Conservation (phyloP, 2,329 filamentous ascomycete species). For the Cercospora sp. region DNA sequence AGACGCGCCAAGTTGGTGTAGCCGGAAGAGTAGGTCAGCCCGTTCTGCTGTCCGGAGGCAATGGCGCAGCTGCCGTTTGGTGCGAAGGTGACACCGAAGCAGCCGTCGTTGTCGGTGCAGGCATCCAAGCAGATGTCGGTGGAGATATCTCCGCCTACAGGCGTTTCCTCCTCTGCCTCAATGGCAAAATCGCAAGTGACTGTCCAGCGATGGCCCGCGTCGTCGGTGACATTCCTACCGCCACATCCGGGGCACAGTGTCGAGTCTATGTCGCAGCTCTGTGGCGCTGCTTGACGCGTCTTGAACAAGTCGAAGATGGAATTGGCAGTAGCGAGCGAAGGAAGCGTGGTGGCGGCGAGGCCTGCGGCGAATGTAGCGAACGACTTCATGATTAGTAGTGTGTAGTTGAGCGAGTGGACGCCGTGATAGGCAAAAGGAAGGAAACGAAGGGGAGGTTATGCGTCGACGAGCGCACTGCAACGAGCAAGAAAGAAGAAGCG, state of each 20-base stretch:
- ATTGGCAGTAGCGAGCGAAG: slow-evolving; percentile 16
- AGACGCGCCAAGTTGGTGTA: slow-evolving; percentile 23
- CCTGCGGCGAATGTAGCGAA: slow-evolving; percentile 16
- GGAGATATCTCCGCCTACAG: slow-evolving; percentile 19
- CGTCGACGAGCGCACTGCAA: neutral
- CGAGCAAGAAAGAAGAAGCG: slow-evolving; percentile 3
- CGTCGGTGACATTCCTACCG: slow-evolving; percentile 27
- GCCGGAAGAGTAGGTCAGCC: slow-evolving; percentile 16
- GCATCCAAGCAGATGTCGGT: slow-evolving; percentile 30
- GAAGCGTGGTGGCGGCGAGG: slow-evolving; percentile 15
- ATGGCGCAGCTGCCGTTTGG: slow-evolving; percentile 29
- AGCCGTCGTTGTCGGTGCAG: slow-evolving; percentile 30
- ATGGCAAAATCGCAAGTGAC: slow-evolving; percentile 30
- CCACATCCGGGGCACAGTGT: slow-evolving; percentile 31
- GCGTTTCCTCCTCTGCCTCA: slow-evolving; percentile 17
- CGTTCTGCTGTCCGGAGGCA: slow-evolving; percentile 21
- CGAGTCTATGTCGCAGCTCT: slow-evolving; percentile 14
- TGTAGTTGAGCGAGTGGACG: slow-evolving; percentile 47
- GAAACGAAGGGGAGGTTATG: slow-evolving; percentile 1
- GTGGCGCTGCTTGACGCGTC: slow-evolving; percentile 14
- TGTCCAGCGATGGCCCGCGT: slow-evolving; percentile 24
- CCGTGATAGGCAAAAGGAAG: slow-evolving; percentile 37
- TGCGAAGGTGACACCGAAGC: slow-evolving; percentile 31
- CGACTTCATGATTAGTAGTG: slow-evolving; percentile 18
- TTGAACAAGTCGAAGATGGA: slow-evolving; percentile 14